Evolutionary conservation across 768 basidiomycete genomes (phyloP).

Genomic region (Hericium erinaceus): DNA sequence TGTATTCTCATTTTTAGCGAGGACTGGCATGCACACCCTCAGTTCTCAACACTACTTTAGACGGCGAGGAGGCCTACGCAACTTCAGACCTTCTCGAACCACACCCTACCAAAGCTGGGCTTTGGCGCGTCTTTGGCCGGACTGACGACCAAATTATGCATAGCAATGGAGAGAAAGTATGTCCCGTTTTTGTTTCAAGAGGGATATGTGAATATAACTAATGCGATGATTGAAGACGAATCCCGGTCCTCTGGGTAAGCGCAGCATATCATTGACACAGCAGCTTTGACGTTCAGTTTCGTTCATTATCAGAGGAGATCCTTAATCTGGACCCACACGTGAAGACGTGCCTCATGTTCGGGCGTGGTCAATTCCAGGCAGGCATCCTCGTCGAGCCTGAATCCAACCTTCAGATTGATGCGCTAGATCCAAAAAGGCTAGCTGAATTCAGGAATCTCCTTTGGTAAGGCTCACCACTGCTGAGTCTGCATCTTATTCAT

Average conservation of each 20-base stretch:
- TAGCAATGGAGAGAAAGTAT: constrained; percentile 13
- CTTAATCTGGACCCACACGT: not conserved
- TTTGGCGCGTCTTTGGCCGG: constrained; percentile 22
- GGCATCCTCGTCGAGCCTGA: constrained; percentile 17
- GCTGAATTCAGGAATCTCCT: constrained; percentile 27
- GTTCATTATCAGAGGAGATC: not conserved
- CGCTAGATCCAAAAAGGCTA: constrained; percentile 19
- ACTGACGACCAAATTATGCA: constrained; percentile 25
- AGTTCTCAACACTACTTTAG: not conserved
- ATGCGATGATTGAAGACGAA: not conserved
- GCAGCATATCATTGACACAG: not conserved
- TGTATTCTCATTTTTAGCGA: not conserved
- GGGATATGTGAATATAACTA: not conserved
- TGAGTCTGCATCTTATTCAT: not conserved
- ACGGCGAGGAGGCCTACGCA: not conserved
- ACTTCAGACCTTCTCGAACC: not conserved
- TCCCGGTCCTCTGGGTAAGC: not conserved
- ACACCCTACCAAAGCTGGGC: constrained; percentile 12
- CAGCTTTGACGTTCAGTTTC: not conserved
- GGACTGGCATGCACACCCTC: not conserved
- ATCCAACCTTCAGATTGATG: constrained; percentile 21
- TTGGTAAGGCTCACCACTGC: constrained; percentile 17
- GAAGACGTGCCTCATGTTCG: not conserved
- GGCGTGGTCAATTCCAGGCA: constrained; percentile 6
- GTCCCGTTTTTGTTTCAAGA: constrained; percentile 6